phyloP scores from a whole-genome alignment of 2,329 filamentous ascomycete genomes.

The Penicillium sp. region DNA sequence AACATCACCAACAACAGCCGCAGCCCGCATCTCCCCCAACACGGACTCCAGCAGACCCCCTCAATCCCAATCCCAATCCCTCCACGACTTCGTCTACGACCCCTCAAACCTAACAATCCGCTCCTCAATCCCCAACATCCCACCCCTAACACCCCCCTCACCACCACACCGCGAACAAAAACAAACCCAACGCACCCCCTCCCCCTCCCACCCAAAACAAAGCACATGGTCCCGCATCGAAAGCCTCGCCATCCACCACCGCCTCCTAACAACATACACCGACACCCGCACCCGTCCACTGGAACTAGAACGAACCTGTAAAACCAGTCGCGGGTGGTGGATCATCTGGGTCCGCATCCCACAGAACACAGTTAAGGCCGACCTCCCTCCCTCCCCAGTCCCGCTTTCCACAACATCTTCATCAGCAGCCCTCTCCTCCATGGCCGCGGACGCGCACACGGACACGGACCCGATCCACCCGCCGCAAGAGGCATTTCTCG shows the following conservation, averaged over 20 bases:
- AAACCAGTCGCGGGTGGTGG: slow-evolving; percentile 70
- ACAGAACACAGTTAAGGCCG: neutral
- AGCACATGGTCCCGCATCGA: slow-evolving; percentile 59
- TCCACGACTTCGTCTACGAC: slow-evolving; percentile 67
- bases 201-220: slow-evolving; percentile 61
- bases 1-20: slow-evolving; percentile 49
- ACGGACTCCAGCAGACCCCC: slow-evolving; percentile 37
- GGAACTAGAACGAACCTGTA: slow-evolving; percentile 65
- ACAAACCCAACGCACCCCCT: slow-evolving; percentile 52
- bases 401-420: slow-evolving; percentile 18
- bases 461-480: neutral
- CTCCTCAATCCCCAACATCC: slow-evolving; percentile 67
- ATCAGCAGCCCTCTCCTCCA: slow-evolving; percentile 17
- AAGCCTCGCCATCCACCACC: slow-evolving; percentile 64
- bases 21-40: slow-evolving; percentile 40
- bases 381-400: neutral
- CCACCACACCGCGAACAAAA: slow-evolving; percentile 7
- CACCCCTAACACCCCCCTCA: slow-evolving; percentile 51
- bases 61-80: slow-evolving; percentile 49
- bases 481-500: slow-evolving; percentile 49
- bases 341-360: slow-evolving; percentile 66
- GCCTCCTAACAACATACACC: slow-evolving; percentile 61
- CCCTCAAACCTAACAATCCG: slow-evolving; percentile 62
- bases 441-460: neutral
- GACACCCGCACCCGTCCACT: slow-evolving; percentile 51